A percentile compares a stretch with the other conserved stretches of the same genome.
Conservation (phyloP, 768 basidiomycete species). For the Termitomyces sp. region DNA sequence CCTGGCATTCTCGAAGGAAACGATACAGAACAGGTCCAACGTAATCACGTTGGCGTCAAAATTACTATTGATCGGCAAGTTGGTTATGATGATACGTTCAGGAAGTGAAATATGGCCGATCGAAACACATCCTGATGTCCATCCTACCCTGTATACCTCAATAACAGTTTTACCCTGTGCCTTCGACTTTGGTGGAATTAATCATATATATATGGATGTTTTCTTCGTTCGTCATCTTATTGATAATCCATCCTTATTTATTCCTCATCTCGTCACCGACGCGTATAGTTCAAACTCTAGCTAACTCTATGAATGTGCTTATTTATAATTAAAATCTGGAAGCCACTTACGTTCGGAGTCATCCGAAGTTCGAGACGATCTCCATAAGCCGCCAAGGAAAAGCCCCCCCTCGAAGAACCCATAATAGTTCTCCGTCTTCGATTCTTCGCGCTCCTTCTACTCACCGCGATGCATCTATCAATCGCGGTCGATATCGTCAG, state of each 20-base stretch:
- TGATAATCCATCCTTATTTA: background rate
- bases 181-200: background rate
- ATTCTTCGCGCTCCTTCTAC: background rate
- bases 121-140: too few relatives aligned
- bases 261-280: background rate
- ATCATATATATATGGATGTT: background rate
- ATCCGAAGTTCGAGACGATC: background rate
- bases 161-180: background rate
- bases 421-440: background rate
- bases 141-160: background rate
- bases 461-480: background rate
- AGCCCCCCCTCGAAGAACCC: background rate
- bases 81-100: slow-evolving; percentile 35
- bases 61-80: slow-evolving; percentile 53
- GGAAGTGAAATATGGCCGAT: background rate
- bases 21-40: slow-evolving; percentile 19
- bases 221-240: background rate
- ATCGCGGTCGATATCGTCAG: too few relatives aligned
- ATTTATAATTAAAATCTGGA: background rate
- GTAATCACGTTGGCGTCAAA: slow-evolving; percentile 40
- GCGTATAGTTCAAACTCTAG: background rate
- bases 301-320: background rate
- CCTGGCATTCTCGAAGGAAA: slow-evolving; percentile 26
- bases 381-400: background rate
- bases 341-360: background rate